These are phyloP conservation scores for Cucumis sativus DNA, from an alignment of 306 rosid genomes.

Conservation along the genomic window Cucumber_9930_V3 NC_026661.2:17336501-17337000, in stretches of 20 bases:
- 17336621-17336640: conserved; percentile 61
- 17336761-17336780: neutral
- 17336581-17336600: conserved; percentile 72
- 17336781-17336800: neutral
- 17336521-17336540: conserved; percentile 85
- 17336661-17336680: neutral
- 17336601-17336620: conserved; percentile 51
- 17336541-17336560: conserved; percentile 75
- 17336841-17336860: neutral
- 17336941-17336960: conserved; percentile 1
- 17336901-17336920: neutral
- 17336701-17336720: neutral
- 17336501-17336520: conserved; percentile 70
- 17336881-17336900: neutral
- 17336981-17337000: neutral
- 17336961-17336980: conserved; percentile 9
- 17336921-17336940: neutral
- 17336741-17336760: neutral
- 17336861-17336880: neutral
- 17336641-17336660: neutral
- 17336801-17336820: neutral
- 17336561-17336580: conserved; percentile 61
- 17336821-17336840: neutral
- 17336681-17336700: neutral
- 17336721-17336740: neutral